Percentiles rank a stretch among this genome's conserved stretches.
Conservation (phyloP, 768 basidiomycete genomes). For the Mycena metata region DNA sequence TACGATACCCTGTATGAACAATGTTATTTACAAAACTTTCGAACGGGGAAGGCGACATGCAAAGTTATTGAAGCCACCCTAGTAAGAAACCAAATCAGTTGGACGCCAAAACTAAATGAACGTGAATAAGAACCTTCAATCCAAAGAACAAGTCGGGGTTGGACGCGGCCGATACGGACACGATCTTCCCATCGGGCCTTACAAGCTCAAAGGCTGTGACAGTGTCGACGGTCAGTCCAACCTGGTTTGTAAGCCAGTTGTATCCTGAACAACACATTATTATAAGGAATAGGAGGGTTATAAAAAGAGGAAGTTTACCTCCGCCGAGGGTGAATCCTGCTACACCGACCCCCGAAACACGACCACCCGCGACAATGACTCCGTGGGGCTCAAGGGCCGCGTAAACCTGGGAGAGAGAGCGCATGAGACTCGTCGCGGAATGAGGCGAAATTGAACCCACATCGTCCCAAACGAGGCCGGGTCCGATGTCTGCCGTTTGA, state of each 20-base stretch:
- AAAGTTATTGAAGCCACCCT: slow-evolving; percentile 64
- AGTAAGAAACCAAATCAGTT: not conserved
- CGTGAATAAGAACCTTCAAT: slow-evolving; percentile 35
- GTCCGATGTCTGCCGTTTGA: slow-evolving; percentile 38
- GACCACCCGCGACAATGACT: slow-evolving; percentile 41
- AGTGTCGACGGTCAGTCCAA: slow-evolving; percentile 58
- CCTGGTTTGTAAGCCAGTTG: slow-evolving; percentile 59
- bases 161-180: slow-evolving; percentile 46
- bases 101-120: not conserved
- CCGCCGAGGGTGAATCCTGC: slow-evolving; percentile 59
- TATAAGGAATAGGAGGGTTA: not conserved
- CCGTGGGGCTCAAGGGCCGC: slow-evolving; percentile 51
- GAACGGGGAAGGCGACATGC: slow-evolving; percentile 27
- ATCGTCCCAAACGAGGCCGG: slow-evolving; percentile 57
- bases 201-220: slow-evolving; percentile 56
- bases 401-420: slow-evolving; percentile 42
- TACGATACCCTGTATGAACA: slow-evolving; percentile 48
- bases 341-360: slow-evolving; percentile 55
- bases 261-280: slow-evolving; percentile 51
- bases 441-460: slow-evolving; percentile 36
- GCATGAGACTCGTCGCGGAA: no score
- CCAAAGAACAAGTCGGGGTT: slow-evolving; percentile 58
- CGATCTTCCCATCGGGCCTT: slow-evolving; percentile 54
- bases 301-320: slow-evolving; percentile 43
- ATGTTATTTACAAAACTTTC: not conserved